These are phyloP conservation scores for Cystobasidium sp. DNA, from an alignment of 1,284 basidiomycete genomes.

Conservation along the genomic window DNA sequence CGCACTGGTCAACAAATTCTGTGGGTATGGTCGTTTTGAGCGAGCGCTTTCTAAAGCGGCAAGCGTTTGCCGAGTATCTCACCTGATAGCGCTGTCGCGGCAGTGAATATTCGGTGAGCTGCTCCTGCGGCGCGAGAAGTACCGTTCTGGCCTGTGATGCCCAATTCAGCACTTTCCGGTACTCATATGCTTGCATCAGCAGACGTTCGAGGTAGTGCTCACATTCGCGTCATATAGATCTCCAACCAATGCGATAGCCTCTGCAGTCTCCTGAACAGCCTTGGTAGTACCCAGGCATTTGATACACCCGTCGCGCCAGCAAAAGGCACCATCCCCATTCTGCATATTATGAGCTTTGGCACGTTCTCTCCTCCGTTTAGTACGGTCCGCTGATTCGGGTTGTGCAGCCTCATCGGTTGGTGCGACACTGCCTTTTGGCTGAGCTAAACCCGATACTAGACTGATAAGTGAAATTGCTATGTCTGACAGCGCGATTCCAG, in stretches of 20 bases:
- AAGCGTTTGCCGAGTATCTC: too few species aligned
- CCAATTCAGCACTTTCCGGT: neutral
- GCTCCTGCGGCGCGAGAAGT: constrained; percentile 73
- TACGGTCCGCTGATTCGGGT: constrained; percentile 16
- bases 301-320: constrained; percentile 75
- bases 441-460: constrained; percentile 69
- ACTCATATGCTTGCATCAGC: neutral
- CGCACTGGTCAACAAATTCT: neutral
- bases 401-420: neutral
- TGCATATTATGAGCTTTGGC: constrained; percentile 56
- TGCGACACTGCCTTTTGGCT: constrained; percentile 61
- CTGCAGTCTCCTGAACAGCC: constrained; percentile 74
- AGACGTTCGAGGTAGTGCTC: constrained; percentile 50
- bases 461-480: constrained; percentile 72
- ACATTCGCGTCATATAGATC: constrained; percentile 79
- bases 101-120: constrained; percentile 73
- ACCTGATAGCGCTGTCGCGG: constrained; percentile 71
- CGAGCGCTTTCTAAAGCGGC: neutral
- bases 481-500: constrained; percentile 71
- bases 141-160: constrained; percentile 67
- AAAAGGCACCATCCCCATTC: constrained; percentile 79
- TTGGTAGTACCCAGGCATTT: constrained; percentile 77
- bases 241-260: constrained; percentile 72
- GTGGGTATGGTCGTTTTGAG: neutral
- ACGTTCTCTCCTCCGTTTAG: constrained; percentile 47